A percentile compares a stretch with the other conserved stretches of the same genome.
phyloP scores from a whole-genome alignment of 306 rosid genomes.

The apple (Malus domestica) region DNA sequence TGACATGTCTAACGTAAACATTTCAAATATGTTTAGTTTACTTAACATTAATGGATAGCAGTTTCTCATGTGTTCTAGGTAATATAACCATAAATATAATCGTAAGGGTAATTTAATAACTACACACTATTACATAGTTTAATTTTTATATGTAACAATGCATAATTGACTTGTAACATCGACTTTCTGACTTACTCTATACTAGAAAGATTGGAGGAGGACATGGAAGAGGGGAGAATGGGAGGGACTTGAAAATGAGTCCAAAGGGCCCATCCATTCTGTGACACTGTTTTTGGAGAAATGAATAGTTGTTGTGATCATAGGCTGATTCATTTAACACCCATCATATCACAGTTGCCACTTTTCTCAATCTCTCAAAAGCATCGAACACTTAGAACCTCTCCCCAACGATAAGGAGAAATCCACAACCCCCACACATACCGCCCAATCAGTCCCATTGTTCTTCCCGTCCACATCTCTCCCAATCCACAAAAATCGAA shows the following conservation, averaged over 20 bases:
- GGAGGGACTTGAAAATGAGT: background rate
- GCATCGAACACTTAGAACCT: slow-evolving; percentile 60
- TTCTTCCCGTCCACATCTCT: slow-evolving; percentile 54
- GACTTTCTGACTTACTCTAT: accelerated
- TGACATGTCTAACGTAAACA: too few relatives aligned
- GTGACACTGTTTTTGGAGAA: background rate
- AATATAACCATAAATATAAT: too few relatives aligned
- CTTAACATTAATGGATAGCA: too few relatives aligned
- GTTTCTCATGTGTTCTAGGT: too few relatives aligned
- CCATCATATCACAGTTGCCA: background rate
- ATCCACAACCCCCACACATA: slow-evolving; percentile 28
- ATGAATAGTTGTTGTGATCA: background rate
- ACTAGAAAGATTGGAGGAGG: background rate
- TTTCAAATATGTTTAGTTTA: too few relatives aligned
- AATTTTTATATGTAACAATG: too few relatives aligned
- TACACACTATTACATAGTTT: too few relatives aligned
- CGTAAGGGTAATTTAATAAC: too few relatives aligned
- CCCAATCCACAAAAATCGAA: background rate
- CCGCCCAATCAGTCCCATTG: slow-evolving; percentile 49
- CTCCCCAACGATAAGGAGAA: slow-evolving; percentile 85
- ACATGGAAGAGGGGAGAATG: background rate
- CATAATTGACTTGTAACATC: background rate
- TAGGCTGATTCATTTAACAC: background rate
- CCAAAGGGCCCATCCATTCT: background rate
- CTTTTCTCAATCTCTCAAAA: slow-evolving; percentile 10